Evolutionary conservation across 164 flowering plant species (phyloP).

Genomic region (Magnolia changhungtana): DNA sequence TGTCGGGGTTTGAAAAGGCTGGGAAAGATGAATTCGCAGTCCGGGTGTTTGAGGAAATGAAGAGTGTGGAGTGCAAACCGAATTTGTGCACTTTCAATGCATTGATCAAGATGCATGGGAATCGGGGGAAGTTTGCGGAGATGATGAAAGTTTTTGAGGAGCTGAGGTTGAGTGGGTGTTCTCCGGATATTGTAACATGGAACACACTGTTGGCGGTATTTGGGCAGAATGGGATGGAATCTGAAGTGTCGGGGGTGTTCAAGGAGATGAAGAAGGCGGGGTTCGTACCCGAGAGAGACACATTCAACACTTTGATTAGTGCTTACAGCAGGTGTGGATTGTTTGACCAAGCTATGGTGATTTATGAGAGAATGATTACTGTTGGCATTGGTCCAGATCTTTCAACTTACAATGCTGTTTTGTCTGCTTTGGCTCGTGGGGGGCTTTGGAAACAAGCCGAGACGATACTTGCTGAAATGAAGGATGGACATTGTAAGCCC

Average conservation of each 20-base stretch:
- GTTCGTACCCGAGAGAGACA: slow-evolving; percentile 86
- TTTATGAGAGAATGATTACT: slow-evolving; percentile 67
- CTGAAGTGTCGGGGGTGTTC: slow-evolving; percentile 81
- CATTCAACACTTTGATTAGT: slow-evolving; percentile 82
- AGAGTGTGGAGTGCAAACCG: slow-evolving; percentile 62
- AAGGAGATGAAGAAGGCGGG: slow-evolving; percentile 95
- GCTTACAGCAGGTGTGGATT: slow-evolving; percentile 82
- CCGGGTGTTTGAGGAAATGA: slow-evolving; percentile 80
- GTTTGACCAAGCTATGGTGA: slow-evolving; percentile 72
- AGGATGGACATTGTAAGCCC: slow-evolving; percentile 61
- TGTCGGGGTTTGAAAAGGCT: slow-evolving; percentile 84
- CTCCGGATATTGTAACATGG: slow-evolving; percentile 96
- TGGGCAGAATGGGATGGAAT: slow-evolving; percentile 90
- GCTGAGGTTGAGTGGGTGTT: slow-evolving; percentile 48
- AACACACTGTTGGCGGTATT: slow-evolving; percentile 81
- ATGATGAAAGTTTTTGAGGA: slow-evolving; percentile 91
- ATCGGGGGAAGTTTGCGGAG: slow-evolving; percentile 68
- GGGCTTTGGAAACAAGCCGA: slow-evolving; percentile 91
- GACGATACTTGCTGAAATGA: slow-evolving; percentile 80
- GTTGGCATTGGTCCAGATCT: slow-evolving; percentile 75
- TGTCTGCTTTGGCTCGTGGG: slow-evolving; percentile 86
- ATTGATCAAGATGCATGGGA: slow-evolving; percentile 89
- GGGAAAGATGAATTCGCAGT: slow-evolving; percentile 86
- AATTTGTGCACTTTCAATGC: slow-evolving; percentile 92
- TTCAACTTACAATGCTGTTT: slow-evolving; percentile 85